Conservation (phyloP, 2,329 filamentous ascomycete genomes). For the Thielaviopsis punctulata region DNA sequence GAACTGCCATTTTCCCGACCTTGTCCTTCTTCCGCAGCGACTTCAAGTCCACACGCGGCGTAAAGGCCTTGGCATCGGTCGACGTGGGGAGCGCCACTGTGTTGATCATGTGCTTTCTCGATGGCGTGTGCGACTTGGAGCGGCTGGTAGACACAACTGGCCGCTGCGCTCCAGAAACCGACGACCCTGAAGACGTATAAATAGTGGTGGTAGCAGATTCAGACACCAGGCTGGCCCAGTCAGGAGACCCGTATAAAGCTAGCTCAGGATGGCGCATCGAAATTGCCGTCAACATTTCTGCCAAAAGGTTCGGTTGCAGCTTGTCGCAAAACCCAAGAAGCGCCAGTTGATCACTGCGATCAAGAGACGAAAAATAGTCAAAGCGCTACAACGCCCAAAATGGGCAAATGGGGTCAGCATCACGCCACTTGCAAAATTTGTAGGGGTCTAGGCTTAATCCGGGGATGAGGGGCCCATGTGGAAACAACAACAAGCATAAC, state of each 20-base stretch:
- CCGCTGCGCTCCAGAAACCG: not conserved
- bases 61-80: slow-evolving; percentile 2
- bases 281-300: slow-evolving; percentile 25
- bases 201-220: not conserved
- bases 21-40: not conserved
- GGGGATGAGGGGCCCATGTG: not conserved
- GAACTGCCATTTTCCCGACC: not conserved
- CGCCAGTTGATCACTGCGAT: slow-evolving; percentile 23
- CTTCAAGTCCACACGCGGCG: slow-evolving; percentile 4
- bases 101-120: slow-evolving; percentile 7
- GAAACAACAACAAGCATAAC: not conserved
- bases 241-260: slow-evolving; percentile 25
- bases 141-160: slow-evolving; percentile 1
- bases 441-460: not conserved
- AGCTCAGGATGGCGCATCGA: slow-evolving; percentile 26
- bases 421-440: not conserved
- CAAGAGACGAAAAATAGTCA: slow-evolving; percentile 23
- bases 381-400: slow-evolving; percentile 18
- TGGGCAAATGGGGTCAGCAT: slow-evolving; percentile 7
- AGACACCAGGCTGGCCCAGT: slow-evolving; percentile 21
- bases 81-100: slow-evolving; percentile 7
- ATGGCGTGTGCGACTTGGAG: not conserved
- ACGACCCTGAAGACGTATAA: not conserved
- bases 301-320: slow-evolving; percentile 24
- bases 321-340: slow-evolving; percentile 26